phyloP scores from a whole-genome alignment of 345 rosid genomes.

The Camelina sativa region DNA sequence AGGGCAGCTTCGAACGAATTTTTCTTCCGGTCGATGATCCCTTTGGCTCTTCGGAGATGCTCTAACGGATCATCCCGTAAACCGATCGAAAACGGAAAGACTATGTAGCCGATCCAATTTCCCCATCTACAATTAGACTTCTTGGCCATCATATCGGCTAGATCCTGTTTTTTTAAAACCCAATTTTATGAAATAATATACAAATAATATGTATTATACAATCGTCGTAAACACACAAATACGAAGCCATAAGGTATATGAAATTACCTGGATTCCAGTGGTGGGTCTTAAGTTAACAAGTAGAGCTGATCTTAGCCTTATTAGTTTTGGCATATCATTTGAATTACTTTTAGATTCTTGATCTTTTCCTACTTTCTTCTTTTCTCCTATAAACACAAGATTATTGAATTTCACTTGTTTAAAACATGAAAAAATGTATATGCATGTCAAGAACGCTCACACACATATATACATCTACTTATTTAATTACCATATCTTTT shows the following conservation, averaged over 20 bases:
- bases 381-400: conserved; percentile 2
- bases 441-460: too few species aligned
- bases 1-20: conserved; percentile 54
- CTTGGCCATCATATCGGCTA: conserved; percentile 61
- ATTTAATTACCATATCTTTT: conserved; percentile 55
- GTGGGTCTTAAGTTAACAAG: conserved; percentile 63
- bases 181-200: background rate
- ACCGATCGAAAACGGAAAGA: conserved; percentile 56
- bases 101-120: conserved; percentile 58
- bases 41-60: conserved; percentile 55
- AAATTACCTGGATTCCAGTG: conserved; percentile 59
- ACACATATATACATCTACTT: too few species aligned
- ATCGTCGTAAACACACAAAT: background rate
- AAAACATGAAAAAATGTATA: background rate
- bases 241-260: background rate
- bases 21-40: conserved; percentile 56
- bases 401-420: background rate
- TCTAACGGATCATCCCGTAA: conserved; percentile 54
- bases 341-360: conserved; percentile 27
- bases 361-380: conserved; percentile 41
- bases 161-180: conserved; percentile 37
- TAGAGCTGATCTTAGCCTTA: conserved; percentile 56
- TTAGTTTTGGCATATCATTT: conserved; percentile 42
- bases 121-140: conserved; percentile 58
- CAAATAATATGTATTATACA: background rate